Percentiles rank a stretch among this genome's conserved stretches.
phyloP scores from a whole-genome alignment of 1,284 basidiomycete genomes.

The Papiliotrema flavescens region DNA sequence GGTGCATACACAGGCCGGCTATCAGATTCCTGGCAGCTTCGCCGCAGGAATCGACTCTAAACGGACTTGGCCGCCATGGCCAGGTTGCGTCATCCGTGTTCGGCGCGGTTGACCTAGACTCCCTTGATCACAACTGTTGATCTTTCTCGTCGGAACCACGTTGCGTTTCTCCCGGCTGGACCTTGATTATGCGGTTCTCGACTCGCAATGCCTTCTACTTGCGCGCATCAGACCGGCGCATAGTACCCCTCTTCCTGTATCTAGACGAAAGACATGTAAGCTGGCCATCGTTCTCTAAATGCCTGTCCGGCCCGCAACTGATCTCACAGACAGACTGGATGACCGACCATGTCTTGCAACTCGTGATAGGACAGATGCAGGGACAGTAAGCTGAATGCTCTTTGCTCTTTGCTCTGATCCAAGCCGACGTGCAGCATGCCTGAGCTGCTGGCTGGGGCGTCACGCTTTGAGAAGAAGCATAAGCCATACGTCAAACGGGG shows the following conservation, averaged over 20 bases:
- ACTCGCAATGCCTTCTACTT: constrained; percentile 46
- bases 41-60: no score
- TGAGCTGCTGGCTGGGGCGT: constrained; percentile 21
- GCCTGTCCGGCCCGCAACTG: neutral
- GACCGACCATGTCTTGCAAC: constrained; percentile 35
- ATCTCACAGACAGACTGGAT: constrained; percentile 42
- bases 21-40: no score
- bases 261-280: constrained; percentile 46
- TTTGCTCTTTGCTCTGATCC: neutral
- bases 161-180: no score
- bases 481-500: constrained; percentile 45
- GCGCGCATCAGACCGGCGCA: constrained; percentile 40
- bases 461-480: constrained; percentile 35
- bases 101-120: no score
- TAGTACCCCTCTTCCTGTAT: constrained; percentile 44
- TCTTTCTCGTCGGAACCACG: no score
- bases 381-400: constrained; percentile 22
- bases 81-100: no score
- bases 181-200: constrained; percentile 36
- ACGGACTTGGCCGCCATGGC: no score
- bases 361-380: constrained; percentile 39
- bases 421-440: constrained; percentile 18
- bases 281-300: neutral
- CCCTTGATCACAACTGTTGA: no score
- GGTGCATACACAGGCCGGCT: no score